Conservation (phyloP, 2,329 filamentous ascomycete species). For the Diaporthe helianthi region DNA sequence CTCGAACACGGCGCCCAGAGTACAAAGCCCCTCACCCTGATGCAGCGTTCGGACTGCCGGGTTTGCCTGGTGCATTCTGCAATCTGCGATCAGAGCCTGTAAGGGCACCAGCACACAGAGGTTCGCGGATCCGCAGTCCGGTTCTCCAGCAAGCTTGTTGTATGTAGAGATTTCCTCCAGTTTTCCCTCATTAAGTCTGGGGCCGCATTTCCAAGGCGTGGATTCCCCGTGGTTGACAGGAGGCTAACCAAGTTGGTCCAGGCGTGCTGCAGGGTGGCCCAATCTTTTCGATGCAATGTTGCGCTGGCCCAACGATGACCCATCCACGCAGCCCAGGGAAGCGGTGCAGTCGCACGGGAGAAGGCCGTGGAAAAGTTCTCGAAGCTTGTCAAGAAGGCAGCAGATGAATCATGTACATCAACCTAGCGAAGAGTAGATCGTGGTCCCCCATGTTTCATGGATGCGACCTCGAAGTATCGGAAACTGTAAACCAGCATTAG, state of each 20-base stretch:
- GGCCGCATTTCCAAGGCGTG: conserved; percentile 29
- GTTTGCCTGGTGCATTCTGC: conserved; percentile 28
- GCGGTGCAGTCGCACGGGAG: conserved; percentile 26
- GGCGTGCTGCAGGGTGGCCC: conserved; percentile 32
- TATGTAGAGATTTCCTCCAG: conserved; percentile 22
- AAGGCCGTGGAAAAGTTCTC: conserved; percentile 31
- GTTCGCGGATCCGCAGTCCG: conserved; percentile 26
- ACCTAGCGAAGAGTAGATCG: conserved; percentile 9
- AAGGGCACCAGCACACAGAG: conserved; percentile 25
- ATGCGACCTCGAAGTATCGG: conserved; percentile 8
- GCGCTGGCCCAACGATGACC: conserved; percentile 33
- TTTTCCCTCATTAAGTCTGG: conserved; percentile 27
- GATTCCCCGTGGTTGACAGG: conserved; percentile 28
- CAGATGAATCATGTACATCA: conserved; percentile 22
- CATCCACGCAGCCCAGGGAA: conserved; percentile 6
- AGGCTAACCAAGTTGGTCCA: conserved; percentile 28
- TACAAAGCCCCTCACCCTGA: conserved; percentile 17
- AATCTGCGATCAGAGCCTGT: conserved; percentile 31
- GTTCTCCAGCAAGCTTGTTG: conserved; percentile 15
- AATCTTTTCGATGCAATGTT: conserved; percentile 30
- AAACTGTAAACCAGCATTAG: conserved; percentile 30
- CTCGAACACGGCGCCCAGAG: neutral
- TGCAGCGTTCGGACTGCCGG: conserved; percentile 28
- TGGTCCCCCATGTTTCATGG: conserved; percentile 11
- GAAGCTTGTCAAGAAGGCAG: conserved; percentile 27